A percentile compares a stretch with the other conserved stretches of the same genome.
Conservation (phyloP, 345 rosid species). For the Salix arbutifolia region DNA sequence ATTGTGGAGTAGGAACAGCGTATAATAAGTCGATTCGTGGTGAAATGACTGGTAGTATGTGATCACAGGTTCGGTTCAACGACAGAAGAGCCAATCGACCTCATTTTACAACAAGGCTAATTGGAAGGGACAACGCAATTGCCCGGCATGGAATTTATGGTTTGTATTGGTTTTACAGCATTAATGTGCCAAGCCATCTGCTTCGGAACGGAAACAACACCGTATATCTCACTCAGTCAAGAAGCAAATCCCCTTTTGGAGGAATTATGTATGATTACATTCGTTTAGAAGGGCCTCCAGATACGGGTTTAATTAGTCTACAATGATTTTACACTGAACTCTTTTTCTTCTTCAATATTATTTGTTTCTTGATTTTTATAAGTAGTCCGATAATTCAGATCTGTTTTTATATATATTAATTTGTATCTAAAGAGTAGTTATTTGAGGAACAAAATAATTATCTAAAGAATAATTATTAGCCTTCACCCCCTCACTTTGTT, state of each 20-base stretch:
- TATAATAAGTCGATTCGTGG: not conserved
- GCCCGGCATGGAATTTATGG: constrained; percentile 92
- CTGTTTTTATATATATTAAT: too few species aligned
- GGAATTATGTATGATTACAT: constrained; percentile 88
- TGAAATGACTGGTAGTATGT: not conserved
- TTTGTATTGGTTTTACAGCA: constrained; percentile 56
- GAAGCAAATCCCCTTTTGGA: constrained; percentile 30
- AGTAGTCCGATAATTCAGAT: too few species aligned
- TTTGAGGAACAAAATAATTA: too few species aligned
- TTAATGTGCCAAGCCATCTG: constrained; percentile 33
- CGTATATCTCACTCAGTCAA: constrained; percentile 61
- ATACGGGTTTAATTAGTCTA: not conserved
- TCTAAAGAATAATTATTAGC: too few species aligned
- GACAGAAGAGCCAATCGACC: constrained; percentile 14
- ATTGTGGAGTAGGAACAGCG: not conserved
- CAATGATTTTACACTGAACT: not conserved
- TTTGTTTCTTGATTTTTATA: too few species aligned
- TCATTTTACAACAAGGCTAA: constrained; percentile 44
- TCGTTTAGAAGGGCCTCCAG: constrained; percentile 62
- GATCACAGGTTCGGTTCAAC: constrained; percentile 52
- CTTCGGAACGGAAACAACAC: constrained; percentile 45
- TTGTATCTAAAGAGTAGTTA: too few species aligned
- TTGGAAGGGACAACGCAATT: constrained; percentile 71
- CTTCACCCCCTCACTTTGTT: too few species aligned
- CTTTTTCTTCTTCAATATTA: too few species aligned